Percentiles rank a stretch among this genome's conserved stretches.
Conservation (phyloP, 495 filamentous ascomycete genomes). For the Neurospora sp. region DNA sequence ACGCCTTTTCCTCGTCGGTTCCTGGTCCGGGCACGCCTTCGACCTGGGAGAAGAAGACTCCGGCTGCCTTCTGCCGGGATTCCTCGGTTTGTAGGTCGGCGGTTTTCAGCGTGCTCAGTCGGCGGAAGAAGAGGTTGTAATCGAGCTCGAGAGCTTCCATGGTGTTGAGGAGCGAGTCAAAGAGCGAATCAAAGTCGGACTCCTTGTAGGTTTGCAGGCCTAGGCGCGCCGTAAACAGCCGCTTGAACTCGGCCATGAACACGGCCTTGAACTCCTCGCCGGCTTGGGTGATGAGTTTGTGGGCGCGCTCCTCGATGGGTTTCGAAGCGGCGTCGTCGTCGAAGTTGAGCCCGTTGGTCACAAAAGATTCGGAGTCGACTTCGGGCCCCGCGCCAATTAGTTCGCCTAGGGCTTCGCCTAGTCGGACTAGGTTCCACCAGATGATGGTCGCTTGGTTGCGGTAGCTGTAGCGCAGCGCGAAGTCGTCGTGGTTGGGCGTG, state of each 20-base stretch:
- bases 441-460: constrained; percentile 90
- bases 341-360: constrained; percentile 59
- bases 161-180: constrained; percentile 69
- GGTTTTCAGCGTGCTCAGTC: constrained; percentile 49
- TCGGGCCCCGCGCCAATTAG: constrained; percentile 61
- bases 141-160: constrained; percentile 73
- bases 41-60: constrained; percentile 55
- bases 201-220: constrained; percentile 57
- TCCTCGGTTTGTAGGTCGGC: constrained; percentile 50
- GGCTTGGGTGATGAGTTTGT: constrained; percentile 62
- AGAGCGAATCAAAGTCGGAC: constrained; percentile 66
- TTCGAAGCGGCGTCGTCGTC: constrained; percentile 39
- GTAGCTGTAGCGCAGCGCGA: constrained; percentile 77
- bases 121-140: constrained; percentile 86
- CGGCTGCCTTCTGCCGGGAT: constrained; percentile 44
- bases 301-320: constrained; percentile 65
- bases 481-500: constrained; percentile 95
- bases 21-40: constrained; percentile 48
- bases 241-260: constrained; percentile 79
- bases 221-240: constrained; percentile 64
- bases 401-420: constrained; percentile 87
- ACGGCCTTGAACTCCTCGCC: constrained; percentile 81
- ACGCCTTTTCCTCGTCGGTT: constrained; percentile 50
- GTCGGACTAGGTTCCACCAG: constrained; percentile 95
- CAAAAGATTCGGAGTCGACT: constrained; percentile 60